These are phyloP conservation scores for Amylostereum areolatum DNA, from an alignment of 1,284 basidiomycete species.

Conservation along the genomic window DNA sequence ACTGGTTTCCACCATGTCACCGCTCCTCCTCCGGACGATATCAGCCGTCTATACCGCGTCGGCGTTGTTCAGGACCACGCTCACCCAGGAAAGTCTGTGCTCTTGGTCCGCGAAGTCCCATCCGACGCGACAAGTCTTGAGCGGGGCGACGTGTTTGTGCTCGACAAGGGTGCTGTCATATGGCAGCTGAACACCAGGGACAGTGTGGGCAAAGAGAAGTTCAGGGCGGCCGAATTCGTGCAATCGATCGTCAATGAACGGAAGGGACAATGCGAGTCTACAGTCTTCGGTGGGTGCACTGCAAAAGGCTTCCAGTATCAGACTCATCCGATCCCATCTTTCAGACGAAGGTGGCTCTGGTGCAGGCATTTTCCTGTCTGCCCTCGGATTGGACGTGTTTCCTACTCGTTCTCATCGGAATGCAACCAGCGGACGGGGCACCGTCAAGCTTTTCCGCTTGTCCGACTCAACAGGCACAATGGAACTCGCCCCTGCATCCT, in stretches of 20 bases:
- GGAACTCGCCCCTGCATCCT: slow-evolving; percentile 25
- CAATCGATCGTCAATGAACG: slow-evolving; percentile 38
- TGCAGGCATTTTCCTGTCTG: slow-evolving; percentile 38
- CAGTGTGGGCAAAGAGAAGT: slow-evolving; percentile 49
- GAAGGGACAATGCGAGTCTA: slow-evolving; percentile 35
- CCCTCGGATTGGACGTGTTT: slow-evolving; percentile 28
- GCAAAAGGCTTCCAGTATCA: background rate
- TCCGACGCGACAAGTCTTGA: slow-evolving; percentile 39
- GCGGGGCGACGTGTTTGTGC: slow-evolving; percentile 50
- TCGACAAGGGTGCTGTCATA: slow-evolving; percentile 47
- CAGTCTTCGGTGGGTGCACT: slow-evolving; percentile 42
- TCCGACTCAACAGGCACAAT: slow-evolving; percentile 39
- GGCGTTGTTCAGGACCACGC: slow-evolving; percentile 10
- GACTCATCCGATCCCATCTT: background rate
- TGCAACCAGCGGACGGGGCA: slow-evolving; percentile 12
- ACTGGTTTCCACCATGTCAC: slow-evolving; percentile 59
- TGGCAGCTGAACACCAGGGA: slow-evolving; percentile 50
- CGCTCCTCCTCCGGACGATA: slow-evolving; percentile 35
- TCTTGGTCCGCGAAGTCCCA: slow-evolving; percentile 44
- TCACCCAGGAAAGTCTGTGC: slow-evolving; percentile 19
- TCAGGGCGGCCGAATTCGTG: slow-evolving; percentile 55
- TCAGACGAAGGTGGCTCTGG: slow-evolving; percentile 47
- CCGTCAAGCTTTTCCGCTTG: slow-evolving; percentile 36
- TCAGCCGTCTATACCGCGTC: slow-evolving; percentile 43
- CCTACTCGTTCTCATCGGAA: slow-evolving; percentile 7